Evolutionary conservation across 768 basidiomycete species (phyloP), one percentile per base, ranked within the genome.

Genomic region (Tylopilus vinaceipallidus): DNA sequence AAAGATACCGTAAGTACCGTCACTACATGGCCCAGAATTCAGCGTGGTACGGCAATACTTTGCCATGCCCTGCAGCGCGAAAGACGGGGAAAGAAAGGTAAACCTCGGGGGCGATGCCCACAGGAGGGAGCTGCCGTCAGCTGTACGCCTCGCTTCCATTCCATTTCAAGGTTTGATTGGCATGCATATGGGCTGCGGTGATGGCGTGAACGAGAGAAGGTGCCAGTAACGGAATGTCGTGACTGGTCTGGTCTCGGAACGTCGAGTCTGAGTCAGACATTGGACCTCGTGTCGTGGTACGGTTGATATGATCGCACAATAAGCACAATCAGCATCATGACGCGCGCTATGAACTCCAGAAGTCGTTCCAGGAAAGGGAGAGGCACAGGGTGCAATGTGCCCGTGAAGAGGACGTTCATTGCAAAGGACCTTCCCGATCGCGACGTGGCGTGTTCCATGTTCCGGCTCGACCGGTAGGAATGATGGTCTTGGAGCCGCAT

Each of bases 91-190:
- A 24, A 27, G 33, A 36, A 6, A 17, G 19, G 33, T 39, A 37
- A 46, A 19, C 30, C 40, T 39, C 48, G 43, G 37, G 29, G 24
- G 22, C 23, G 30, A 24, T 44, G 30, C 39, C n/a, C 42, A 52
- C 26, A 52, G 12, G 35, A 6, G 27, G n/a, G n/a, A n/a, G 34
- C 10, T 45, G 51, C 54, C 49, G 49, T 51, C 39, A 59, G 13
- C 6, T 6, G 12, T 6, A 45, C 1, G 39, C n/a, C n/a, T n/a
- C n/a, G n/a, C 59, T 59, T 61, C 59, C 59, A 61, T 59, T 57
- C 54, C 55, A 47, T 59, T 53, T 42, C 59, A 59, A 57, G 47
- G 58, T 59, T 61, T 60, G 58, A 60, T 49, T 53, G 50, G 29
- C 58, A 60, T 35, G 23, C 44, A 40, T 49, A 40, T 52, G 41